A percentile compares a stretch with the other conserved stretches of the same genome.
Evolutionary conservation across 352 stramenopile genomes (phyloP).

Genomic region (Phytophthora europaea): DNA sequence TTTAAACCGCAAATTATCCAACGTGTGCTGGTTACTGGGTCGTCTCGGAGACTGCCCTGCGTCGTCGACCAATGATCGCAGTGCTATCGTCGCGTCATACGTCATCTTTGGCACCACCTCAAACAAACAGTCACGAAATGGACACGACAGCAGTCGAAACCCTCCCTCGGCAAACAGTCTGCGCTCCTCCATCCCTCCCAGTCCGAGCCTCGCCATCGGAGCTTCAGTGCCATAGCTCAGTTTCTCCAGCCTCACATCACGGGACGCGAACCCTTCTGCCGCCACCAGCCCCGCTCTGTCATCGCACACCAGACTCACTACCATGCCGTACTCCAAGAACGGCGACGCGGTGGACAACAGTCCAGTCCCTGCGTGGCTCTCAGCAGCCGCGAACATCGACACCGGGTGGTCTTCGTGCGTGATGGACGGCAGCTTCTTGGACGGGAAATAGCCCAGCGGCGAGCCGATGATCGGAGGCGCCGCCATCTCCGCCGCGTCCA

Average conservation of each 20-base stretch:
- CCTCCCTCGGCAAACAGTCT: constrained; percentile 47
- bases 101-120: constrained; percentile 81
- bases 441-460: constrained; percentile 56
- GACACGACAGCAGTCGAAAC: constrained; percentile 54
- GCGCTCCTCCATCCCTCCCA: constrained; percentile 56
- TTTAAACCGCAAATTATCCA: constrained; percentile 74
- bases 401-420: constrained; percentile 45
- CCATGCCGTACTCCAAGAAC: constrained; percentile 81
- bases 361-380: constrained; percentile 28
- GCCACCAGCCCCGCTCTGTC: constrained; percentile 63
- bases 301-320: constrained; percentile 70
- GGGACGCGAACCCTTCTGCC: constrained; percentile 65
- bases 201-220: constrained; percentile 47
- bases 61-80: constrained; percentile 38
- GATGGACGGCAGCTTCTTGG: constrained; percentile 49
- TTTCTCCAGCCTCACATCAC: constrained; percentile 67
- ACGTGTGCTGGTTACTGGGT: constrained; percentile 32
- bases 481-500: constrained; percentile 43
- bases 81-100: constrained; percentile 67
- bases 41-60: constrained; percentile 12
- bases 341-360: constrained; percentile 34
- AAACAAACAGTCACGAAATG: constrained; percentile 78
- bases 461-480: constrained; percentile 46
- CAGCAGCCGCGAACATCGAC: constrained; percentile 40
- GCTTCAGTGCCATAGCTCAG: constrained; percentile 45